Evolutionary conservation across 805 yeast species (phyloP).

Genomic region (Nakazawaea peltata): DNA sequence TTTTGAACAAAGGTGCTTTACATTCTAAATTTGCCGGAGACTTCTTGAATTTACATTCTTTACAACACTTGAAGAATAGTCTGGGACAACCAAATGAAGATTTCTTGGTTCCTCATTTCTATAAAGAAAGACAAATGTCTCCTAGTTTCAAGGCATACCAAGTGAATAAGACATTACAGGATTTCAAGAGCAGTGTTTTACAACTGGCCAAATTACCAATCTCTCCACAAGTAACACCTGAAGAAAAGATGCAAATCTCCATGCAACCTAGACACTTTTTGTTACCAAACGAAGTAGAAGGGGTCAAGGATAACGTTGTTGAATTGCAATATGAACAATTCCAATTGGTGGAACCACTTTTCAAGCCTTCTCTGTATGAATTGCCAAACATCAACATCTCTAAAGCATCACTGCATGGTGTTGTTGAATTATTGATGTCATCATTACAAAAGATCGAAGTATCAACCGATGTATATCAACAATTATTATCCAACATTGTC

Average conservation of each 20-base stretch:
- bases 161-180: constrained; percentile 31
- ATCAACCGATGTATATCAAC: constrained; percentile 29
- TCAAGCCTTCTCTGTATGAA: constrained; percentile 51
- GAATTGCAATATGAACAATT: constrained; percentile 45
- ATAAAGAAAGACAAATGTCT: constrained; percentile 18
- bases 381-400: constrained; percentile 35
- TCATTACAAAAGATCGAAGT: constrained; percentile 39
- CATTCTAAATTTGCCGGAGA: constrained; percentile 81
- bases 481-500: constrained; percentile 38
- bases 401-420: constrained; percentile 34
- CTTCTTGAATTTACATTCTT: constrained; percentile 60
- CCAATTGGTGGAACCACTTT: constrained; percentile 57
- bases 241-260: constrained; percentile 30
- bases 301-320: constrained; percentile 29
- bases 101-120: constrained; percentile 25
- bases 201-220: constrained; percentile 21
- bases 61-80: constrained; percentile 34
- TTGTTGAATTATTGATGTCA: constrained; percentile 35
- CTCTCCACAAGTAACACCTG: constrained; percentile 17
- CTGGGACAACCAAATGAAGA: constrained; percentile 25
- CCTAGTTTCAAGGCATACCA: constrained; percentile 33
- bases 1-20: constrained; percentile 55
- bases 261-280: constrained; percentile 39
- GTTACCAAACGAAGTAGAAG: constrained; percentile 34
- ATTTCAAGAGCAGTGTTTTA: constrained; percentile 33